Evolutionary conservation across 2,329 filamentous ascomycete genomes (phyloP).

Genomic region (Tolypocladium amazonense): DNA sequence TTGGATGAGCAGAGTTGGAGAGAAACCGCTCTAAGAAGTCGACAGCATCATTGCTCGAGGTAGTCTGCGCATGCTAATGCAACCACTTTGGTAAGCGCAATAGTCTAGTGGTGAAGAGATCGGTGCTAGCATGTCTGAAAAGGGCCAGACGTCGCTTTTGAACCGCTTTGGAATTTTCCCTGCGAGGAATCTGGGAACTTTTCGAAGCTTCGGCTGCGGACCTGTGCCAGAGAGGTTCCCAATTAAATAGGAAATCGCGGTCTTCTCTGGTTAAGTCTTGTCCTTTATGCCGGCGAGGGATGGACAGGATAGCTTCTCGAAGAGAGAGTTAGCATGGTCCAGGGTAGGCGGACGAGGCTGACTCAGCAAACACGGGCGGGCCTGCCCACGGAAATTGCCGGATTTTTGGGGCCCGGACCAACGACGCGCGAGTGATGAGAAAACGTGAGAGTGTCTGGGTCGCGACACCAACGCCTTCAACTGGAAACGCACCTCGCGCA

Average conservation of each 20-base stretch:
- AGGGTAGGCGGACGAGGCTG: background rate
- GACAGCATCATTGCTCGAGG: no score
- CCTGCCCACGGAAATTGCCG: constrained; percentile 2
- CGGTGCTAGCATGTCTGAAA: no score
- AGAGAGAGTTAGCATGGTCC: background rate
- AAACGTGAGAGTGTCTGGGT: constrained; percentile 6
- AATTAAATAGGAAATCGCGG: no score
- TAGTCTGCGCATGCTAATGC: background rate
- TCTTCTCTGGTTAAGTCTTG: no score
- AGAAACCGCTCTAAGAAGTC: constrained; percentile 13
- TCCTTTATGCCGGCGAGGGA: no score
- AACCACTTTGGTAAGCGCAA: background rate
- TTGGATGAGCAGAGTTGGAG: constrained; percentile 12
- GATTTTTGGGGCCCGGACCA: constrained; percentile 7
- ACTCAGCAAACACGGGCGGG: background rate
- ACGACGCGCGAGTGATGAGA: constrained; percentile 8
- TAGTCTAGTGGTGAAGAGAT: background rate
- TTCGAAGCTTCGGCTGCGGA: background rate
- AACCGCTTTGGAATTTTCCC: background rate
- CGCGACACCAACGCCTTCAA: constrained; percentile 5
- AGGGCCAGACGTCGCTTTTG: background rate
- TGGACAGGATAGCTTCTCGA: no score
- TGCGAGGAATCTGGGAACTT: background rate
- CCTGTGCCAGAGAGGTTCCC: background rate
- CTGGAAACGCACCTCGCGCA: background rate